Conservation (phyloP, 2,329 filamentous ascomycete species). For the Scleromitrula shiraiana region DNA sequence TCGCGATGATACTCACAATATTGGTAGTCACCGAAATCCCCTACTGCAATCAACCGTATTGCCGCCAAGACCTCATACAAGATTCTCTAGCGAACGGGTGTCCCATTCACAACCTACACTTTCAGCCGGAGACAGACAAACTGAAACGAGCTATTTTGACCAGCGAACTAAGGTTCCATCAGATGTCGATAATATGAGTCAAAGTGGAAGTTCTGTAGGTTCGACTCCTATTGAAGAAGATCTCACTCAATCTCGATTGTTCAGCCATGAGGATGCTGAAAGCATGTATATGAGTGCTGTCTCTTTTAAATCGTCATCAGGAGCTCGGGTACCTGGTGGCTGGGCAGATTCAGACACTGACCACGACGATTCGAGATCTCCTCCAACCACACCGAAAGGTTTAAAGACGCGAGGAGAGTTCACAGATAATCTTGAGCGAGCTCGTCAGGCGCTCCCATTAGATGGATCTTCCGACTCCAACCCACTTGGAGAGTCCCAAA, state of each 20-base stretch:
- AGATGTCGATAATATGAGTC: background rate
- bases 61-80: constrained; percentile 17
- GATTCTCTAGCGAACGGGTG: constrained; percentile 23
- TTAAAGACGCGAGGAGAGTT: constrained; percentile 6
- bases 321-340: constrained; percentile 20
- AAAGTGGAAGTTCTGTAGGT: constrained; percentile 9
- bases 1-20: background rate
- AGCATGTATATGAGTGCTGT: constrained; percentile 82
- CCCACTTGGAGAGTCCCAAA: background rate
- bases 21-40: background rate
- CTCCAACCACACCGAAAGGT: constrained; percentile 17
- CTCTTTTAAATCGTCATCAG: constrained; percentile 33
- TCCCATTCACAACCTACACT: constrained; percentile 26
- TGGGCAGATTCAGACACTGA: constrained; percentile 20
- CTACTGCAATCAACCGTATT: constrained; percentile 24
- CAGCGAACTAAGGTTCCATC: background rate
- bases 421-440: constrained; percentile 25
- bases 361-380: constrained; percentile 12
- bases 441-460: constrained; percentile 9
- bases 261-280: constrained; percentile 71
- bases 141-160: background rate
- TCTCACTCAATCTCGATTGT: constrained; percentile 58
- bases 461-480: background rate
- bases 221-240: constrained; percentile 34
- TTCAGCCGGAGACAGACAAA: background rate